Evolutionary conservation across 306 rosid species (phyloP).

Genomic region (Purshia tridentata): DNA sequence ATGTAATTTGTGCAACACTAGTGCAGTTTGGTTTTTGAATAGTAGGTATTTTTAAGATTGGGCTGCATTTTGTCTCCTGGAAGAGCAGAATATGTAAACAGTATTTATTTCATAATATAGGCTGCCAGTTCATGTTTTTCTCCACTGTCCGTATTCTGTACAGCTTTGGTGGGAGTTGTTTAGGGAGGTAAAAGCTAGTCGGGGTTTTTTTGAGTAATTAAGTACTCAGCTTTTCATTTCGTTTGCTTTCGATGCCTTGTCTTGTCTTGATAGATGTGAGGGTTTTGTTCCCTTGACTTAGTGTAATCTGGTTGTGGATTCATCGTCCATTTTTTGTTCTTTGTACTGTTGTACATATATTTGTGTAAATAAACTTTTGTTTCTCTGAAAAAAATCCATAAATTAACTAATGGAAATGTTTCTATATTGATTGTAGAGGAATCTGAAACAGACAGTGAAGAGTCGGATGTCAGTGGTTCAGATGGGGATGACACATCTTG

Average conservation of each 20-base stretch:
- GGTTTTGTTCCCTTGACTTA: too few species aligned
- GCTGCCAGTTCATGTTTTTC: too few species aligned
- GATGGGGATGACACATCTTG: constrained; percentile 81
- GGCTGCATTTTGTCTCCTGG: not conserved
- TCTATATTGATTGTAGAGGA: constrained; percentile 49
- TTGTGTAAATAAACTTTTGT: too few species aligned
- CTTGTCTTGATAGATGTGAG: not conserved
- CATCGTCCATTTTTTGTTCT: too few species aligned
- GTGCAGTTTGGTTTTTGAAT: not conserved
- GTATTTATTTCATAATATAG: not conserved
- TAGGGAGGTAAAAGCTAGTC: too few species aligned
- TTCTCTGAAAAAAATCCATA: too few species aligned
- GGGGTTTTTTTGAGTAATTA: too few species aligned
- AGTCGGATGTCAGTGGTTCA: constrained; percentile 79
- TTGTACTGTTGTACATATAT: too few species aligned
- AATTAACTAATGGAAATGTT: constrained; percentile 28
- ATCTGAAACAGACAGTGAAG: constrained; percentile 80
- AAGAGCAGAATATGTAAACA: not conserved
- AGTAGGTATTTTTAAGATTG: not conserved
- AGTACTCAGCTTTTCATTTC: not conserved
- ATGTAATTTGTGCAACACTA: not conserved
- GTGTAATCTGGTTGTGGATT: too few species aligned
- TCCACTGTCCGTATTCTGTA: too few species aligned
- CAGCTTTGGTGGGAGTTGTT: too few species aligned
- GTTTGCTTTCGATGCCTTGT: not conserved